Percentiles rank a stretch among this genome's conserved stretches.
Conservation (phyloP, 192 early-diverging fungal species). For the Glomus cerebriforme region DNA sequence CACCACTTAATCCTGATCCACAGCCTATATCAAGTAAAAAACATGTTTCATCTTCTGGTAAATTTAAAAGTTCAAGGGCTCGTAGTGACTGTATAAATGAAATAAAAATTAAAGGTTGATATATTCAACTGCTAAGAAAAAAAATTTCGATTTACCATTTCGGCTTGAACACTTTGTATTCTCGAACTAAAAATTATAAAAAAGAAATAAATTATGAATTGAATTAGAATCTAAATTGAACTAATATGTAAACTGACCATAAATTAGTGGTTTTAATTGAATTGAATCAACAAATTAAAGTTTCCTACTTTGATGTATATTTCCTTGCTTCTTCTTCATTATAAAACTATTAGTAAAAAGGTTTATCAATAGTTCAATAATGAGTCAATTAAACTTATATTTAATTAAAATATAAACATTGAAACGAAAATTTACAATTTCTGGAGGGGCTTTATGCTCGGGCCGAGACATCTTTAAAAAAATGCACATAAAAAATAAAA, state of each 20-base stretch:
- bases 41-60: slow-evolving; percentile 71
- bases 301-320: slow-evolving; percentile 84
- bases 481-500: no score
- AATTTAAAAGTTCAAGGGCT: slow-evolving; percentile 86
- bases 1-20: slow-evolving; percentile 93
- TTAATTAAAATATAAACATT: background rate
- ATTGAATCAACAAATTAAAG: background rate
- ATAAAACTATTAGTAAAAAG: slow-evolving; percentile 92
- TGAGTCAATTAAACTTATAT: background rate
- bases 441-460: slow-evolving; percentile 95
- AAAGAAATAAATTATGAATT: background rate
- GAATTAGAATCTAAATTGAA: background rate
- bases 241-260: background rate
- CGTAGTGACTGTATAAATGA: slow-evolving; percentile 54
- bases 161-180: slow-evolving; percentile 89
- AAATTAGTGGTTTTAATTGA: no score
- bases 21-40: slow-evolving; percentile 96
- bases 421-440: slow-evolving; percentile 68
- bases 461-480: slow-evolving; percentile 98
- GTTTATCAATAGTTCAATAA: slow-evolving; percentile 19
- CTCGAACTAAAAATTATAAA: slow-evolving; percentile 67
- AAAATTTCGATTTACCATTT: slow-evolving; percentile 61
- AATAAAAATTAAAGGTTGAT: background rate
- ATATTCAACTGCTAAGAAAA: background rate
- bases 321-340: slow-evolving; percentile 91